These are phyloP conservation scores for Penicillium oxalicum DNA, from an alignment of 2,329 filamentous ascomycete species.

Conservation along the genomic window DNA sequence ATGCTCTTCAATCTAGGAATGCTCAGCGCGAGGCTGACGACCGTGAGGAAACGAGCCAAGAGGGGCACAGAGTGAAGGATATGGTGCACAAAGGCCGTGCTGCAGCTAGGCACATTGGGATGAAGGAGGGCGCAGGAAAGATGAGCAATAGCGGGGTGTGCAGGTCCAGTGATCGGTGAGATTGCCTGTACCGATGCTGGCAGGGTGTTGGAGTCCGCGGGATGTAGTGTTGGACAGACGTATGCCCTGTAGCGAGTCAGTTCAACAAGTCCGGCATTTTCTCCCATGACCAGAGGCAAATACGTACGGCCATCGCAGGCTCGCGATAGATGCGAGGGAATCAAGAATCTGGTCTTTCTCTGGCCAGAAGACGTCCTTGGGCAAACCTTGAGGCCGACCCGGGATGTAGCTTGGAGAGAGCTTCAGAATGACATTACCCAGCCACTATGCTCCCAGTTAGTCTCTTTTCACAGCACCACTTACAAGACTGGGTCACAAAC, in stretches of 20 bases:
- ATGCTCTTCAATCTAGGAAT: conserved; percentile 63
- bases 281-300: too few species aligned
- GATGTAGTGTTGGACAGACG: conserved; percentile 80
- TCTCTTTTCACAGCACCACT: neutral
- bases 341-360: conserved; percentile 69
- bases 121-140: conserved; percentile 88
- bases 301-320: conserved; percentile 73
- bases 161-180: conserved; percentile 70
- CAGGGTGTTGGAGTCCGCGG: conserved; percentile 51
- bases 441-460: conserved; percentile 36
- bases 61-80: conserved; percentile 77
- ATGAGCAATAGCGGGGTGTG: conserved; percentile 78
- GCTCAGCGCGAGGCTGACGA: conserved; percentile 62
- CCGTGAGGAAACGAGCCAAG: conserved; percentile 63
- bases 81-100: conserved; percentile 79
- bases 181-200: conserved; percentile 64
- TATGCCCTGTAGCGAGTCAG: conserved; percentile 52
- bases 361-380: conserved; percentile 66
- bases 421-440: conserved; percentile 60
- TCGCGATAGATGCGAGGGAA: conserved; percentile 72
- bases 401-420: conserved; percentile 77
- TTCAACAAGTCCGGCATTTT: too few species aligned
- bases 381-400: conserved; percentile 61
- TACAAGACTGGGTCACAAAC: conserved; percentile 25
- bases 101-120: conserved; percentile 79